Conservation (phyloP, 176 grass and related monocot genomes). For the Rhynchospora tenuis region DNA sequence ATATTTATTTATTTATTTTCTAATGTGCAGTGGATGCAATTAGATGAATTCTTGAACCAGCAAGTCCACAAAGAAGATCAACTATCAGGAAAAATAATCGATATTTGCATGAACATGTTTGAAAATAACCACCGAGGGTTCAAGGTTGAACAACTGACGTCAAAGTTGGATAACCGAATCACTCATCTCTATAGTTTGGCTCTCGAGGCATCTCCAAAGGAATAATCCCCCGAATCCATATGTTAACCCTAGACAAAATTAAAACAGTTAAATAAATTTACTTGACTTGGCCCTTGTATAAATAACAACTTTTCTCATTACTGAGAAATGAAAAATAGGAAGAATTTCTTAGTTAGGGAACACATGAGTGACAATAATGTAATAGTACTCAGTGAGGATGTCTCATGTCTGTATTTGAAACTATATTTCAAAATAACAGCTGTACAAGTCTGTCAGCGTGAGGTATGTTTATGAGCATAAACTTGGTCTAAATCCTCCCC, state of each 20-base stretch:
- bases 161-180: slow-evolving; percentile 43
- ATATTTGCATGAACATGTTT: slow-evolving; percentile 36
- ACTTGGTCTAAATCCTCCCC: not conserved
- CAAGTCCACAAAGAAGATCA: slow-evolving; percentile 42
- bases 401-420: not conserved
- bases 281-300: not conserved
- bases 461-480: not conserved
- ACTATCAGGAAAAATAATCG: slow-evolving; percentile 39
- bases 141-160: slow-evolving; percentile 31
- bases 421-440: not conserved
- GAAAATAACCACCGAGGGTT: slow-evolving; percentile 32
- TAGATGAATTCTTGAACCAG: slow-evolving; percentile 48
- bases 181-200: slow-evolving; percentile 41
- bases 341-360: not conserved
- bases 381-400: not conserved
- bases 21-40: slow-evolving; percentile 51
- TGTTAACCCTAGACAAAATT: not conserved
- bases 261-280: not conserved
- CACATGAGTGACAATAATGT: not conserved
- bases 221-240: slow-evolving; percentile 1
- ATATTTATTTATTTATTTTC: not conserved
- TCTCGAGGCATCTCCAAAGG: not conserved
- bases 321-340: not conserved
- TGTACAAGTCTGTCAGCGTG: not conserved
- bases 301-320: not conserved